Conservation (phyloP, 345 rosid species). For the Populus euphratica region DNA sequence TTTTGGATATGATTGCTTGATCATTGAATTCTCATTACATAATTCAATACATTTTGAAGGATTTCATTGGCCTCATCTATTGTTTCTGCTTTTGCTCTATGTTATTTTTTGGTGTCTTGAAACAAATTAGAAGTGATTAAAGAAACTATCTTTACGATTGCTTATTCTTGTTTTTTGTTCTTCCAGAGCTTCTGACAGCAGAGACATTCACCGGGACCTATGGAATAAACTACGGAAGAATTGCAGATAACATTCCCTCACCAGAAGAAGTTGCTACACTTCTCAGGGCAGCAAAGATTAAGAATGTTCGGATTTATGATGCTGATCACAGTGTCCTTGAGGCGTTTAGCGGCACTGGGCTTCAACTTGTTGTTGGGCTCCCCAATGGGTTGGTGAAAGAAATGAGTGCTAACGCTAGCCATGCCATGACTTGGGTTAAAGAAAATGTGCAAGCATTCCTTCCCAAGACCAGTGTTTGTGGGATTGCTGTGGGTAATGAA, state of each 20-base stretch:
- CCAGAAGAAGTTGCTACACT: constrained; percentile 82
- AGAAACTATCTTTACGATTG: neutral
- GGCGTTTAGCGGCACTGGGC: constrained; percentile 90
- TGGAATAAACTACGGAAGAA: constrained; percentile 91
- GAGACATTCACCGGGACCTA: constrained; percentile 81
- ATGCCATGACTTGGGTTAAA: constrained; percentile 79
- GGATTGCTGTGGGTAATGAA: constrained; percentile 92
- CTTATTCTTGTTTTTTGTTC: neutral
- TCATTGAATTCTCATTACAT: neutral
- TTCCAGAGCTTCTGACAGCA: constrained; percentile 39
- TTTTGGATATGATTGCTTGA: neutral
- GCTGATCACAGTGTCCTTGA: constrained; percentile 76
- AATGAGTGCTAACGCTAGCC: constrained; percentile 63
- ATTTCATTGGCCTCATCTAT: neutral
- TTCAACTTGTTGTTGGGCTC: constrained; percentile 77
- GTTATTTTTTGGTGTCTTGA: neutral
- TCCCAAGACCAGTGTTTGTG: constrained; percentile 76
- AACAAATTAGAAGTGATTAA: constrained; percentile 12
- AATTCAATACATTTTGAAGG: neutral
- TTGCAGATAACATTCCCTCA: constrained; percentile 90
- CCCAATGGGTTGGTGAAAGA: constrained; percentile 72
- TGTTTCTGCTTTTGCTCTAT: neutral
- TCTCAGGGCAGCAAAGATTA: constrained; percentile 73
- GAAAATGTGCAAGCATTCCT: constrained; percentile 78
- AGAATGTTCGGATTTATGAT: constrained; percentile 85